Evolutionary conservation across 176 grass and related monocot species (phyloP), one percentile per base, ranked within the genome.

Genomic region (Triticum timopheevii): DNA sequence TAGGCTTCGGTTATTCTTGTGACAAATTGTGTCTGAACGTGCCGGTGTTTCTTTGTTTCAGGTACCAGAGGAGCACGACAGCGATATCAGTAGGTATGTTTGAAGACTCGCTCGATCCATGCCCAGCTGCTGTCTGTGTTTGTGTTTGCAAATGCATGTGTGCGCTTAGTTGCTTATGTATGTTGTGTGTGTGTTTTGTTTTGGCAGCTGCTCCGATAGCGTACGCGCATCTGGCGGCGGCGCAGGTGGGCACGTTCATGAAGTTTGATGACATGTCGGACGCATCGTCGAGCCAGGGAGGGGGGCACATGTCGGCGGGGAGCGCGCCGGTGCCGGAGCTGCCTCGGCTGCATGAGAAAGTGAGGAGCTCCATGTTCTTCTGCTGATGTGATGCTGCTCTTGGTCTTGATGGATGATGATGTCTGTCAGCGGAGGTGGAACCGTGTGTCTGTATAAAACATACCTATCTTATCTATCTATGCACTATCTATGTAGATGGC

Each of bases 321-420:
- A 87, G 86, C 35, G 30, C 67, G 24, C 65, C 93, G 0, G 90
- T 95, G 20, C 96, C 92, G 0, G 92, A 95, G 72, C 66, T 98
- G 3, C 96, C 96, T 13, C 88, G 86, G 3, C 72, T 95, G 16
- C 92, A 98, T 25, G 79, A 94, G 25, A 98, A 98, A 58, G 93
- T 97, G 7, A 85, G 90, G 87, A 96, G 84, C 38, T 94, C 93
- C 16, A 98, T 98, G 93, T 98, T 98, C 87, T 98, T 98, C 84
- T 98, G 96, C 33, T 16, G 20, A n/a, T 40, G 16, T 45, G 11
- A 12, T 44, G 54, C 7, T 59, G 54, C 5, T 22, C 6, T 59
- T 22, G 54, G 8, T 0, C 19, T 58, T 58, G 52, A 56, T 56
- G 1, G 12, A 47, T 4, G 3, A 12, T 1, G 44, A 0, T 47